A percentile compares a stretch with the other conserved stretches of the same genome.
Conservation (phyloP, 2,329 filamentous ascomycete genomes). For the Paradendryphiella salina region DNA sequence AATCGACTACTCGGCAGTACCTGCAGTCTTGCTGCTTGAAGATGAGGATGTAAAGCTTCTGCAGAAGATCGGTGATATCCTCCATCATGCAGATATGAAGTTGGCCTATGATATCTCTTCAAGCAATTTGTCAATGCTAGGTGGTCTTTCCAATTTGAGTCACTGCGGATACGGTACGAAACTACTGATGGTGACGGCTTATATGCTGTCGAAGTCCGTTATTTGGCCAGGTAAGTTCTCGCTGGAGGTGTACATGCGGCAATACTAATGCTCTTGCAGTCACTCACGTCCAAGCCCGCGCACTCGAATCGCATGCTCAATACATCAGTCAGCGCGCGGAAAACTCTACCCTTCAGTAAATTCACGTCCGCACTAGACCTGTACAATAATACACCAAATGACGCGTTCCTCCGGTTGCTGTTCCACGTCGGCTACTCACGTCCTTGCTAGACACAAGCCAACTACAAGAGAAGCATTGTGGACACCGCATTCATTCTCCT, state of each 20-base stretch:
- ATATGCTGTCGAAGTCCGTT: conserved; percentile 83
- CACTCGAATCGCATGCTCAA: conserved; percentile 65
- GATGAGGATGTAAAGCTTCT: conserved; percentile 88
- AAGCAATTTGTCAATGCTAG: conserved; percentile 55
- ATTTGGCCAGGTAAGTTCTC: conserved; percentile 81
- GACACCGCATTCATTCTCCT: background rate
- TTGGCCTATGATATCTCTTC: conserved; percentile 61
- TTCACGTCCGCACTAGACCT: conserved; percentile 15
- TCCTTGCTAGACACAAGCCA: background rate
- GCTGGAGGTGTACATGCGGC: background rate
- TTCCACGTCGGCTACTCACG: background rate
- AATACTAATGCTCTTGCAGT: conserved; percentile 52
- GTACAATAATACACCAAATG: conserved; percentile 23
- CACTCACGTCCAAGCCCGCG: conserved; percentile 69
- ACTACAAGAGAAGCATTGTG: background rate
- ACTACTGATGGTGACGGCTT: conserved; percentile 79
- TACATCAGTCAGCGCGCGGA: conserved; percentile 65
- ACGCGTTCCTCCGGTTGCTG: background rate
- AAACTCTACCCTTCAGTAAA: conserved; percentile 47
- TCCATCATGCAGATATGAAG: conserved; percentile 77
- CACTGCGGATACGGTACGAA: conserved; percentile 78
- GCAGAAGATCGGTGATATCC: conserved; percentile 77
- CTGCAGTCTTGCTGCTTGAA: conserved; percentile 86
- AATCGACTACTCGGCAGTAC: conserved; percentile 77
- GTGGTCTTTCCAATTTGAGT: conserved; percentile 60